Evolutionary conservation across 208 protist species (phyloP).

Genomic region (Wallacemonas sp.): DNA sequence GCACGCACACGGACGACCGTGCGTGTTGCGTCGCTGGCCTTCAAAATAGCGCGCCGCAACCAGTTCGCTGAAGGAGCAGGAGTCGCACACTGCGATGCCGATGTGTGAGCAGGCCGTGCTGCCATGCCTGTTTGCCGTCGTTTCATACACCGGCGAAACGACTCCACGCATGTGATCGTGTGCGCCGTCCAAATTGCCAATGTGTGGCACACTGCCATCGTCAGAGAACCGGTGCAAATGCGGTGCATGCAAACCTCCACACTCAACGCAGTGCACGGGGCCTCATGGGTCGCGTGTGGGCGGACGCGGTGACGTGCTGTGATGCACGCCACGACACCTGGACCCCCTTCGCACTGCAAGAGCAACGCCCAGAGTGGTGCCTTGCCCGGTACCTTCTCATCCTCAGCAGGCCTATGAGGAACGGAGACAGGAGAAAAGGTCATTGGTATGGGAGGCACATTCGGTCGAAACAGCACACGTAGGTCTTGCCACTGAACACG

Average conservation of each 20-base stretch:
- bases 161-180: background rate
- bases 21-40: background rate
- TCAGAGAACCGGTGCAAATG: background rate
- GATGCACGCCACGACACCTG: background rate
- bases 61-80: background rate
- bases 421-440: background rate
- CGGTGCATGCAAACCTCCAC: background rate
- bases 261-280: background rate
- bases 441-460: background rate
- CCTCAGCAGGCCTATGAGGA: background rate
- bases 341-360: background rate
- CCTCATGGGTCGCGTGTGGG: background rate
- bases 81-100: too few species aligned
- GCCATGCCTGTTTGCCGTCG: too few species aligned
- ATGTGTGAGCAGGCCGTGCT: too few species aligned
- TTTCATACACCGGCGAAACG: background rate
- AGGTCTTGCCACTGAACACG: background rate
- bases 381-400: too few species aligned
- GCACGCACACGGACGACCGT: background rate
- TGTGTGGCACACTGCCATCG: background rate
- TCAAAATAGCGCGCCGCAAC: background rate
- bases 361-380: conserved; percentile 6
- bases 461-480: conserved; percentile 1
- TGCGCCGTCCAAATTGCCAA: background rate
- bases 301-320: too few species aligned